Evolutionary conservation across 305 asterid species (phyloP).

Genomic region (Fraxinus sp.): DNA sequence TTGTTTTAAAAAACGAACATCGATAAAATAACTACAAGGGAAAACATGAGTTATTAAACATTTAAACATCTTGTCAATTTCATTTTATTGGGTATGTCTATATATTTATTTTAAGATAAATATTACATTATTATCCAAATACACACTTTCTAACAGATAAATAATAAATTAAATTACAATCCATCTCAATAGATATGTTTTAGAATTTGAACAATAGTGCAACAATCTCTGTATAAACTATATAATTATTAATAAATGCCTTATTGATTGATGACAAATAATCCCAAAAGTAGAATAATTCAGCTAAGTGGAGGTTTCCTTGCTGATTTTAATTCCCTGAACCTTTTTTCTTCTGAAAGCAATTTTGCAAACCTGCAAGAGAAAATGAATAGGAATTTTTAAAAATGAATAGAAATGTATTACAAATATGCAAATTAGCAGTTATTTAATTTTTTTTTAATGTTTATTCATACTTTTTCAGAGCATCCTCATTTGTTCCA

Average conservation of each 20-base stretch:
- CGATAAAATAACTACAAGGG: too few relatives aligned
- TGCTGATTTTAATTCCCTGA: constrained; percentile 23
- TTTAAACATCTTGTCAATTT: background rate
- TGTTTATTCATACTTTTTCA: constrained; percentile 27
- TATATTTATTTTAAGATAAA: background rate
- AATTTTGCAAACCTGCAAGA: constrained; percentile 31
- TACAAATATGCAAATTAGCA: background rate
- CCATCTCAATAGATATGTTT: background rate
- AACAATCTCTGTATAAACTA: background rate
- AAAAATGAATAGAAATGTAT: background rate
- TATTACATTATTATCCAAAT: background rate
- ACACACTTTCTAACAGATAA: background rate
- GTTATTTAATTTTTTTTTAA: background rate
- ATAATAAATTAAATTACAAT: background rate
- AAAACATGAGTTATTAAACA: too few relatives aligned
- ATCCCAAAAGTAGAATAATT: background rate
- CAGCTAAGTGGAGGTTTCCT: background rate
- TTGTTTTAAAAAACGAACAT: too few relatives aligned
- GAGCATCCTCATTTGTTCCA: constrained; percentile 40
- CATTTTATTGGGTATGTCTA: background rate
- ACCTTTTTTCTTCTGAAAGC: constrained; percentile 29
- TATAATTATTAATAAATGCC: background rate
- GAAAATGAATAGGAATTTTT: background rate
- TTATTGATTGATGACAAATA: background rate
- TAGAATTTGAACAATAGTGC: background rate